These are phyloP conservation scores for Calcarisporium arbuscula DNA, from an alignment of 2,329 filamentous ascomycete genomes.

Conservation along the genomic window DNA sequence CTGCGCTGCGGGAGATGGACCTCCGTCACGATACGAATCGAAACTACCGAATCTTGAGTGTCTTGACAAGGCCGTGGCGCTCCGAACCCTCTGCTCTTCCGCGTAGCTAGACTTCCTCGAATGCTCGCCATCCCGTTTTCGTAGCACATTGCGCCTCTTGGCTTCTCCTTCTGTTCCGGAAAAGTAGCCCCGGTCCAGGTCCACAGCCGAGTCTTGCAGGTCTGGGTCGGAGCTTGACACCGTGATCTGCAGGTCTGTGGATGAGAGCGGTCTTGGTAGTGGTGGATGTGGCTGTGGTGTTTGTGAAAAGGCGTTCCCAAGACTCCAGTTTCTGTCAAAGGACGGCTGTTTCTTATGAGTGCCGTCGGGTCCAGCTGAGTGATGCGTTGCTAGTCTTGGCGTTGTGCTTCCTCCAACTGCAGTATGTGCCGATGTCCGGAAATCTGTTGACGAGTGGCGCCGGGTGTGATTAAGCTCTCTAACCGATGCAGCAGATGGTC, in stretches of 20 bases:
- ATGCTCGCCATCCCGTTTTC: constrained; percentile 66
- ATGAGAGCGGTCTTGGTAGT: constrained; percentile 47
- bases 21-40: constrained; percentile 62
- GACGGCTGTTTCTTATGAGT: constrained; percentile 60
- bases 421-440: too few species aligned
- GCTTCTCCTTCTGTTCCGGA: constrained; percentile 80
- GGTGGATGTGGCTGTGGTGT: too few species aligned
- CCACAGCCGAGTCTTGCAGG: constrained; percentile 44
- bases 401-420: constrained; percentile 21
- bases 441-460: constrained; percentile 82
- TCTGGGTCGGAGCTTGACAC: constrained; percentile 29
- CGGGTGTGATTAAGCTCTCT: constrained; percentile 77
- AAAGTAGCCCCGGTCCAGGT: constrained; percentile 86
- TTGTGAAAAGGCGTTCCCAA: constrained; percentile 43
- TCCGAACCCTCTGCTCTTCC: constrained; percentile 65
- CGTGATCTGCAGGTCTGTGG: constrained; percentile 39
- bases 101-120: constrained; percentile 70
- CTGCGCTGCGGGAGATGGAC: constrained; percentile 57
- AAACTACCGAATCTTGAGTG: constrained; percentile 76
- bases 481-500: constrained; percentile 75
- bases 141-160: constrained; percentile 69
- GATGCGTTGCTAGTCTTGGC: constrained; percentile 37
- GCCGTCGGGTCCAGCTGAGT: constrained; percentile 29
- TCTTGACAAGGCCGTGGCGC: constrained; percentile 57
- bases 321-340: constrained; percentile 65